These are phyloP conservation scores for Cutaneotrichosporon sp. DNA, from an alignment of 1,284 basidiomycete species.

Conservation along the genomic window DNA sequence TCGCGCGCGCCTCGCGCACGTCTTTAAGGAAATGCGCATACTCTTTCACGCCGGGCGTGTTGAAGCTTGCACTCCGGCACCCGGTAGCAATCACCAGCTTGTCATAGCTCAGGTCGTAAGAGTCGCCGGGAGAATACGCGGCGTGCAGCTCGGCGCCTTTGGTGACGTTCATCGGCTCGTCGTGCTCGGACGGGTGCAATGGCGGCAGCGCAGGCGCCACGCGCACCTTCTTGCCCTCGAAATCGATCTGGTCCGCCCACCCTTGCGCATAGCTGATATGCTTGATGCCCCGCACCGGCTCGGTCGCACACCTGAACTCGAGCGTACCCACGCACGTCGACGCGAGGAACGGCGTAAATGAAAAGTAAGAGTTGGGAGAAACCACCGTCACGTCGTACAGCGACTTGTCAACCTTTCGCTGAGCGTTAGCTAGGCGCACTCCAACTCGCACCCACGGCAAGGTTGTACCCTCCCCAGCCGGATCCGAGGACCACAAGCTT, in stretches of 20 bases:
- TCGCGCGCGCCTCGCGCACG: conserved; percentile 71
- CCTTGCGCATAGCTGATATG: conserved; percentile 45
- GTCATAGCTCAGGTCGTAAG: conserved; percentile 64
- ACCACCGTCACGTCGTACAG: conserved; percentile 57
- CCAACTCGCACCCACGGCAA: conserved; percentile 40
- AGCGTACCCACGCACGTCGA: conserved; percentile 74
- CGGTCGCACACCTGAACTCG: conserved; percentile 71
- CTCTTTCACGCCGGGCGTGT: conserved; percentile 60
- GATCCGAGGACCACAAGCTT: conserved; percentile 69
- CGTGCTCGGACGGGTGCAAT: conserved; percentile 9
- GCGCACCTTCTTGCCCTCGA: conserved; percentile 57
- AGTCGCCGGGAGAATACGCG: conserved; percentile 14
- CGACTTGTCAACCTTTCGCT: conserved; percentile 36
- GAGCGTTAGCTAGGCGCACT: background rate
- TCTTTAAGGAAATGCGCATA: conserved; percentile 78
- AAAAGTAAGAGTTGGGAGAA: conserved; percentile 72
- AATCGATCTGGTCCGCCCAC: conserved; percentile 53
- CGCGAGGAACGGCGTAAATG: conserved; percentile 74
- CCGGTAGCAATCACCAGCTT: conserved; percentile 80
- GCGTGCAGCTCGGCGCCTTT: conserved; percentile 45
- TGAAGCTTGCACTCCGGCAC: conserved; percentile 69
- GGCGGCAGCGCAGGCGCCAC: conserved; percentile 34
- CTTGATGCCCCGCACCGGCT: conserved; percentile 58
- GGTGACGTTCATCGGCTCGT: conserved; percentile 1
- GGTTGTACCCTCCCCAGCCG: conserved; percentile 77